Percentiles rank a stretch among this genome's conserved stretches.
These are phyloP conservation scores for Heritiera fomes DNA, from an alignment of 345 rosid genomes.

Conservation along the genomic window DNA sequence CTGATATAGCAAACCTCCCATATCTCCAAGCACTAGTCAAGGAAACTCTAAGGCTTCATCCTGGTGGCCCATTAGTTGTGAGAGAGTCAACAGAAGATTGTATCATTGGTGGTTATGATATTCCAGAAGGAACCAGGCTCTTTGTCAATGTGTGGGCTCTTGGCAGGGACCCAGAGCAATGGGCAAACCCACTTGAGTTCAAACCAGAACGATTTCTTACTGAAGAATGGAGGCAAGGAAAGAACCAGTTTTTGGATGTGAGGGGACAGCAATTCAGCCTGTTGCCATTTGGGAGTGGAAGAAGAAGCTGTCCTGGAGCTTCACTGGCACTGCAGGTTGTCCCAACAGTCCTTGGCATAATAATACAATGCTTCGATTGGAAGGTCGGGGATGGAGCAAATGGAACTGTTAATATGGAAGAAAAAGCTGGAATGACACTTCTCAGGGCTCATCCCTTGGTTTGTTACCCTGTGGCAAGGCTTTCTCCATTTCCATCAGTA, in stretches of 20 bases:
- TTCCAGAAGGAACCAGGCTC: slow-evolving; percentile 56
- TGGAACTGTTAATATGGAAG: slow-evolving; percentile 54
- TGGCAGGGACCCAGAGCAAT: slow-evolving; percentile 50
- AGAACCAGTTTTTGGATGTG: slow-evolving; percentile 40
- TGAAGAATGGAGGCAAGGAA: slow-evolving; percentile 27
- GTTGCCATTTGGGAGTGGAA: slow-evolving; percentile 56
- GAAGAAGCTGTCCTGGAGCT: slow-evolving; percentile 53
- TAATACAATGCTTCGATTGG: slow-evolving; percentile 35
- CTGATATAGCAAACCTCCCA: slow-evolving; percentile 56
- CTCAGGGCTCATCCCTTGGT: slow-evolving; percentile 56
- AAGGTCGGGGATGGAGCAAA: slow-evolving; percentile 31
- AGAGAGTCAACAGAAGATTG: slow-evolving; percentile 55
- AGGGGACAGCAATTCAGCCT: slow-evolving; percentile 45
- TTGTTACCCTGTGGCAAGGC: slow-evolving; percentile 51
- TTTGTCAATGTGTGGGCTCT: slow-evolving; percentile 57
- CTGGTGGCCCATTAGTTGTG: slow-evolving; percentile 53
- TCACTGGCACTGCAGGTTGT: slow-evolving; percentile 29
- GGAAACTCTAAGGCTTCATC: slow-evolving; percentile 74
- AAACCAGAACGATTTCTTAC: slow-evolving; percentile 62
- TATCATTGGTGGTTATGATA: slow-evolving; percentile 36
- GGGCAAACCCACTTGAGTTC: slow-evolving; percentile 58
- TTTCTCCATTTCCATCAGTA: slow-evolving; percentile 29
- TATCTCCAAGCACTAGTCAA: slow-evolving; percentile 62
- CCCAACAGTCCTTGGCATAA: slow-evolving; percentile 26
- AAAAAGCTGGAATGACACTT: slow-evolving; percentile 51